Evolutionary conservation across 2,329 filamentous ascomycete genomes (phyloP), one percentile per base, ranked within the genome.

Genomic region (Hypocreales sp.): DNA sequence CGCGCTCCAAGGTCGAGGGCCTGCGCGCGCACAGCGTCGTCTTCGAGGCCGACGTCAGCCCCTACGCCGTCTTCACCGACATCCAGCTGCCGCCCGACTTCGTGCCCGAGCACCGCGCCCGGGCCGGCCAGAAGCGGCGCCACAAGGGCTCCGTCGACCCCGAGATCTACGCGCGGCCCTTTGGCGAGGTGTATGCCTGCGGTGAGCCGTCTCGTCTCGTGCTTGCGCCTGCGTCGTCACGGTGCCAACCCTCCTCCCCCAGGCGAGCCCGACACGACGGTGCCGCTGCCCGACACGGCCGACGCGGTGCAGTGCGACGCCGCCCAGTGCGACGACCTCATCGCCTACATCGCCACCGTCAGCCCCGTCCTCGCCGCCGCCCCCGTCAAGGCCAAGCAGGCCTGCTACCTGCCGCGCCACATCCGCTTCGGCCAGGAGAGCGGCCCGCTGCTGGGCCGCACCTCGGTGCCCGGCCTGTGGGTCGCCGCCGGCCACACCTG

Each of bases 401-500:
- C 90, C 15, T 98, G 90, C 53, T 98, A 98, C 53, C 60, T 98
- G 26, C 90, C 90, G 1, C 79, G 77, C 38, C 79, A 86, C 33
- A 60, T 66, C 40, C 57, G 62, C 3, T 61, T 61, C 28, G 70
- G 74, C n/a, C 58, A 64, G 24, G 66, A 71, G 47, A 56, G 53
- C 20, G 73, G 71, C 0, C 87, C 90, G 5, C 51, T 95, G 26
- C 67, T 95, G 15, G 90, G 90, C 0, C 58, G 64, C 28, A 86
- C 84, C 7, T 66, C 67, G 2, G 70, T 77, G 0, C 67, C 72
- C 6, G 84, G 86, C 0, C 44, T 95, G 23, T 76, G 79, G 49
- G 61, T 95, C 33, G 90, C 90, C 1, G 68, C 82, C 0, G 90
- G 90, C 0, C 90, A 98, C 58, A 93, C 84, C 2, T 95, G 87